phyloP scores from a whole-genome alignment of 768 basidiomycete genomes.

The Suillus weaverae region DNA sequence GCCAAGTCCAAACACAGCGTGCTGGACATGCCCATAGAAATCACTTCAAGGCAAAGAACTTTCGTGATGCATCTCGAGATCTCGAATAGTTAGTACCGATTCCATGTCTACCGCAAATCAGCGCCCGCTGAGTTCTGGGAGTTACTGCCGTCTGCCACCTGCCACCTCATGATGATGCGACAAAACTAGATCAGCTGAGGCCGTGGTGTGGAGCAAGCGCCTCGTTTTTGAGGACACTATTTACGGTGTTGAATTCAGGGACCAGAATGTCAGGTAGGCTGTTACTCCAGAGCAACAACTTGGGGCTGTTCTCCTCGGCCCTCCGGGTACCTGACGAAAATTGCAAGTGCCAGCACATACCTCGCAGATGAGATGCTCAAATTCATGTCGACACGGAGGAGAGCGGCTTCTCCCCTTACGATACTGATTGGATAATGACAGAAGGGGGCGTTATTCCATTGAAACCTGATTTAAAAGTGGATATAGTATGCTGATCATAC shows the following conservation, averaged over 20 bases:
- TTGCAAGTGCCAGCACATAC: conserved; percentile 47
- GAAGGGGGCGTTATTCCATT: not conserved
- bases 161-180: not conserved
- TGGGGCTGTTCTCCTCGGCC: conserved; percentile 41
- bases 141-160: not conserved
- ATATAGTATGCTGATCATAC: not conserved
- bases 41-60: not conserved
- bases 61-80: not conserved
- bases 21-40: not conserved
- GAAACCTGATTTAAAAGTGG: not conserved
- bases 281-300: not conserved
- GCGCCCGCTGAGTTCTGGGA: not conserved
- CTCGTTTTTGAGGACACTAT: conserved; percentile 83
- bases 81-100: not conserved
- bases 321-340: conserved; percentile 82
- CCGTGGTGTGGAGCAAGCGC: conserved; percentile 57
- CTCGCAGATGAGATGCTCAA: conserved; percentile 56
- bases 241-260: conserved; percentile 70
- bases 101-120: not conserved
- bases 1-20: not conserved
- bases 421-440: not conserved
- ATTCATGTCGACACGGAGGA: conserved; percentile 70
- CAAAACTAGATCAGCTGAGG: conserved; percentile 25
- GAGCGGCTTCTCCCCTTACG: conserved; percentile 79
- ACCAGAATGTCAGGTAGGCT: conserved; percentile 81